Evolutionary conservation across 768 basidiomycete species (phyloP), one percentile per base, ranked within the genome.

Genomic region (Tephrocybe sp.): DNA sequence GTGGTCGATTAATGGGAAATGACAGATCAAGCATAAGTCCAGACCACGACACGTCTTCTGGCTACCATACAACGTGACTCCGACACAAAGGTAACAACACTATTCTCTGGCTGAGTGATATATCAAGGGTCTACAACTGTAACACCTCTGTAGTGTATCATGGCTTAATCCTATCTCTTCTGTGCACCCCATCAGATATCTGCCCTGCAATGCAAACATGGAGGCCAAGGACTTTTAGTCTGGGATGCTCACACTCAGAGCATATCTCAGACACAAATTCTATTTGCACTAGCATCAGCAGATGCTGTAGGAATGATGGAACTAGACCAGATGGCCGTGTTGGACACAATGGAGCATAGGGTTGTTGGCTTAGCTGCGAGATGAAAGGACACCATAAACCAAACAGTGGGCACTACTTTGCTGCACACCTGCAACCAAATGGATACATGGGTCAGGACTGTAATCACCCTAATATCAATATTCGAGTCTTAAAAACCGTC

Each of bases 271-370:
- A 39, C 50, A 3, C 42, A 39, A 7, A 25, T 48, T 30, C 46
- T 59, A 23, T 53, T 61, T 33, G 49, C 39, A 1, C 26, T 51
- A 7, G 60, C 36, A 10, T 51, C 53, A 14, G 53, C 63, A 4
- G 50, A 62, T 25, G 62, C 57, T 2, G 20, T 49, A 25, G 59
- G 39, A 45, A 40, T 55, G 39, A 37, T 48, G 0, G 45, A 57
- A 9, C 23, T 72, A 4, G n/a, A n/a, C n/a, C n/a, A n/a, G 62
- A 62, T 49, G 71, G 69, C 0, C 48, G 62, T 8, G 68, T 68
- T 11, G 62, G 65, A 3, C 67, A 72, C 52, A 53, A 58, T 18
- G 68, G 69, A 0, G 57, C 60, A 25, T 60, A 62, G 8, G 66
- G 63, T 8, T 73, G 72, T 44, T 63, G 65, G 1, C 18, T 69